phyloP scores from a whole-genome alignment of 192 early-diverging fungal genomes.

The Obelidium mucronatum region DNA sequence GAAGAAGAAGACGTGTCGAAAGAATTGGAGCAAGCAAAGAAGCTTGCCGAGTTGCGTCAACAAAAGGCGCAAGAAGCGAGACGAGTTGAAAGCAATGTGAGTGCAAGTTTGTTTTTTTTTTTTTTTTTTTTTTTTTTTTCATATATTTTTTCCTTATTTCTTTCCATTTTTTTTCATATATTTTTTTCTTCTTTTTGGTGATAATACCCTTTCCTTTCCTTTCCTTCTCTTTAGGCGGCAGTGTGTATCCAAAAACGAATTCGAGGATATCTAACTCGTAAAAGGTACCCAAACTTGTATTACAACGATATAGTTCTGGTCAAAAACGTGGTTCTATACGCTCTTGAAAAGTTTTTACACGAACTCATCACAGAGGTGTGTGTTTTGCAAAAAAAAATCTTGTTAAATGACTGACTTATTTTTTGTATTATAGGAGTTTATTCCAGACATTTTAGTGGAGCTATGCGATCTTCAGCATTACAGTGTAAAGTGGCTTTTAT shows the following conservation, averaged over 20 bases:
- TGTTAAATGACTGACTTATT: conserved; percentile 2
- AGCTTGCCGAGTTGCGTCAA: neutral
- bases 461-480: conserved; percentile 19
- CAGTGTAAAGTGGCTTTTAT: neutral
- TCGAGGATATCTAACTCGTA: conserved; percentile 23
- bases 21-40: neutral
- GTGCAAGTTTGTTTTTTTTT: too few relatives aligned
- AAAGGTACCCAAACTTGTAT: neutral
- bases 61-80: neutral
- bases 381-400: neutral
- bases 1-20: neutral
- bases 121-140: too few relatives aligned
- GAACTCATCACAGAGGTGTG: conserved; percentile 28
- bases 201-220: neutral
- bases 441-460: conserved; percentile 27
- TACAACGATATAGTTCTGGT: conserved; percentile 1
- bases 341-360: conserved; percentile 9
- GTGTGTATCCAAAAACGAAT: conserved; percentile 10
- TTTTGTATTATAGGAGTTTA: conserved; percentile 10
- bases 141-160: too few relatives aligned
- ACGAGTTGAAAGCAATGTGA: neutral
- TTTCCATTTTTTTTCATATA: too few relatives aligned
- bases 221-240: conserved; percentile 9
- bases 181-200: too few relatives aligned
- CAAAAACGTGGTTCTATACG: conserved; percentile 7